phyloP scores from a whole-genome alignment of 2,329 filamentous ascomycete species.

The Sporothrix pallida region DNA sequence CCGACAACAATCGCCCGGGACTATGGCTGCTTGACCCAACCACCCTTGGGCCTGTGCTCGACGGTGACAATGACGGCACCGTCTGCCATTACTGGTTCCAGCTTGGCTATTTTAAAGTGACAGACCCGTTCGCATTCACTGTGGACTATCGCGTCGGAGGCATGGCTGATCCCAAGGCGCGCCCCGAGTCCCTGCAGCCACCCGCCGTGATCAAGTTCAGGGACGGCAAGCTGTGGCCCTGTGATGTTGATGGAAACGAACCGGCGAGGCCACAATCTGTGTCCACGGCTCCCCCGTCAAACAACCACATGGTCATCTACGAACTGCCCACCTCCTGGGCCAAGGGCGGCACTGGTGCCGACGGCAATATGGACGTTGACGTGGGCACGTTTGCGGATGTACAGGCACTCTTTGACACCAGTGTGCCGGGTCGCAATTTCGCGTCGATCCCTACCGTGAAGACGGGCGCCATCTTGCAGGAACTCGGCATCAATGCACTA shows the following conservation, averaged over 20 bases:
- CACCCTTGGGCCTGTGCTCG: slow-evolving; percentile 33
- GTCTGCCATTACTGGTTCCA: slow-evolving; percentile 40
- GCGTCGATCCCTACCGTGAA: slow-evolving; percentile 26
- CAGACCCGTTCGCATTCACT: slow-evolving; percentile 40
- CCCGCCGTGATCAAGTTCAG: slow-evolving; percentile 38
- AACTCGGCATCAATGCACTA: slow-evolving; percentile 42
- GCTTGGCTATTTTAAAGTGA: slow-evolving; percentile 36
- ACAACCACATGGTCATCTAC: slow-evolving; percentile 42
- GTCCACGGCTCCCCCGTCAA: slow-evolving; percentile 32
- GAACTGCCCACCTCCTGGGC: slow-evolving; percentile 41
- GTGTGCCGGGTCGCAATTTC: slow-evolving; percentile 33
- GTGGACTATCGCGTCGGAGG: slow-evolving; percentile 38
- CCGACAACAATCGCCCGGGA: slow-evolving; percentile 50
- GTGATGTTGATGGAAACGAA: slow-evolving; percentile 38
- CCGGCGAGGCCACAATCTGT: slow-evolving; percentile 23
- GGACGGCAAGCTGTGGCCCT: slow-evolving; percentile 37
- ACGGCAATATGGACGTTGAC: slow-evolving; percentile 36
- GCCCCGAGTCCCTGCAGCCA: slow-evolving; percentile 37
- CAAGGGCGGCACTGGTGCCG: slow-evolving; percentile 31
- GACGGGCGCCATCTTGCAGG: slow-evolving; percentile 36
- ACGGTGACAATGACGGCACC: slow-evolving; percentile 31
- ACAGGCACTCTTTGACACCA: slow-evolving; percentile 37
- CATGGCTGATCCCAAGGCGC: slow-evolving; percentile 3
- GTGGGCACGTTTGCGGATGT: slow-evolving; percentile 40
- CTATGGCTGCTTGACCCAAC: slow-evolving; percentile 49